Percentiles rank a stretch among this genome's conserved stretches.
Conservation (phyloP, 352 stramenopile species). For the Phytopythium kandeliae region DNA sequence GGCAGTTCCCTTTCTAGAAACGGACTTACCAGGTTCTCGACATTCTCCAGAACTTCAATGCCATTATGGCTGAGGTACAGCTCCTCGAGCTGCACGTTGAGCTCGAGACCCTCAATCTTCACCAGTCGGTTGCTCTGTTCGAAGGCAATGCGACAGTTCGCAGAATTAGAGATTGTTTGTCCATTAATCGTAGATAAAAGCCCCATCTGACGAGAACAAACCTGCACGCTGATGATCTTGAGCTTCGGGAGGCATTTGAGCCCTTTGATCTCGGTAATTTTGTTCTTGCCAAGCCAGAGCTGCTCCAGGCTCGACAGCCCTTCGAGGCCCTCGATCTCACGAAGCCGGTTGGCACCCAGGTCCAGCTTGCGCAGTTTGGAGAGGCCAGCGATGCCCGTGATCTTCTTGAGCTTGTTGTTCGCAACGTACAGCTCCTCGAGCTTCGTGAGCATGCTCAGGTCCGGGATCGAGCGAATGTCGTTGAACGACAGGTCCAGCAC, state of each 20-base stretch:
- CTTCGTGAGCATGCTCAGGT: constrained; percentile 70
- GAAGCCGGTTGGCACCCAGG: constrained; percentile 94
- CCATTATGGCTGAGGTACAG: constrained; percentile 98
- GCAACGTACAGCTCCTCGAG: constrained; percentile 93
- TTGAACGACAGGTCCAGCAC: constrained; percentile 97
- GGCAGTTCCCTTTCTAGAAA: background rate
- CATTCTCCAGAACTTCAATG: constrained; percentile 85
- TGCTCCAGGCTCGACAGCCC: constrained; percentile 89
- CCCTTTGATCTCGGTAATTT: constrained; percentile 91
- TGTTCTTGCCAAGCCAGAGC: constrained; percentile 98
- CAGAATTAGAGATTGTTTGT: background rate
- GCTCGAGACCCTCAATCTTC: constrained; percentile 87
- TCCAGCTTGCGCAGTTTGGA: constrained; percentile 92
- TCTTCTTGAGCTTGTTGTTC: constrained; percentile 98
- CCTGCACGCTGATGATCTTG: constrained; percentile 75
- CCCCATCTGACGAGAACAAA: too few relatives aligned
- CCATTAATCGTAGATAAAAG: background rate
- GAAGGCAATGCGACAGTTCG: constrained; percentile 39
- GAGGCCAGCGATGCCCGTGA: constrained; percentile 88
- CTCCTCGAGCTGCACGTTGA: constrained; percentile 90
- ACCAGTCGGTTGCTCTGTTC: constrained; percentile 95
- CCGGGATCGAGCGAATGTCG: constrained; percentile 89
- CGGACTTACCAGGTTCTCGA: constrained; percentile 60
- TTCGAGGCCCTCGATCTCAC: constrained; percentile 91
- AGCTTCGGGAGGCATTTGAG: constrained; percentile 88